Base-by-base conservation (phyloP, 495 filamentous ascomycete genomes). In the Penicillium parvum region DNA sequence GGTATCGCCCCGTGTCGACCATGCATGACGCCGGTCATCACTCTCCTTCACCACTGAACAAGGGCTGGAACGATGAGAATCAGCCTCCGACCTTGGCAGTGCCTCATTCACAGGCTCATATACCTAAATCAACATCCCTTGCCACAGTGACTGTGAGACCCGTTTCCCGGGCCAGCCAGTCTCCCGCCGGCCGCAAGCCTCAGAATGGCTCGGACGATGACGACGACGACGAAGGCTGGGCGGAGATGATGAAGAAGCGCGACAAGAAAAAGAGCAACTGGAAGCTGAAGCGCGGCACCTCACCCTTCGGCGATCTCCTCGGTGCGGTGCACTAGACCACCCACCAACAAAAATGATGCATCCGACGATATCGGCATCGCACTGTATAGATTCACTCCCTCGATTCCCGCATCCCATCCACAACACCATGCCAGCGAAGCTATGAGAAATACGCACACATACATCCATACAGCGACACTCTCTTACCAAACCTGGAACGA, bases 1-100 rank as follows among this genome's bases (percentile, higher is more conserved):
- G 92, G n/a, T 98, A 98, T 65, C 81, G 94, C 10, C 90, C 94
- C 1, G 90, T 98, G 0, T 90, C 87, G 2, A 64, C 60, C 17
- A 57, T 69, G 26, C 47, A 57, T 48, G 45, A 71, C 61, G 43
- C 47, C 64, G 30, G 55, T 56, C 51, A 73, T 7, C 76, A 68
- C 15, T 60, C 66, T 40, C 72, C 74, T 53, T 77, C 81, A 1
- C 73, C 77, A 0, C 64, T 68, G 11, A 55, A 75, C 7, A 68
- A 66, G 37, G 51, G 61, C 7, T 79, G 72, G 72, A 67, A 66
- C 26, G 68, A 76, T 40, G 71, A 70, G 53, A 75, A 68, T 40
- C 56, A 42, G 23, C 65, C 38, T 38, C 63, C 51, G 9, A 48
- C 58, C 27, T 23, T 60, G 21, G 37, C 55, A 2, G 27, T 48